phyloP scores from a whole-genome alignment of 495 filamentous ascomycete species.

The Achaetomiella virescens region DNA sequence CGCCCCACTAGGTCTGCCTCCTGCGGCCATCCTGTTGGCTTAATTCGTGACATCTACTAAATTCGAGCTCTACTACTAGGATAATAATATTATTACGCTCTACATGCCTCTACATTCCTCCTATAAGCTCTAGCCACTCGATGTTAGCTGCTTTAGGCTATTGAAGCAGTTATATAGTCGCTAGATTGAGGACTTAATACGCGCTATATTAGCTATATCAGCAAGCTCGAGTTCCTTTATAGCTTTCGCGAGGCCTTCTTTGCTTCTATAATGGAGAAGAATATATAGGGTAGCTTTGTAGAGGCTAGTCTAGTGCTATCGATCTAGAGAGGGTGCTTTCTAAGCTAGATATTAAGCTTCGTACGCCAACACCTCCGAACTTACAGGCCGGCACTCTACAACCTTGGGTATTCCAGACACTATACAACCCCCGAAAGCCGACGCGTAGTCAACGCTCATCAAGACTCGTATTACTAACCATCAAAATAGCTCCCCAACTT shows the following conservation, averaged over 20 bases:
- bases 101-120: constrained; percentile 8
- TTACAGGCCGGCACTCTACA: background rate
- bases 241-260: too few relatives aligned
- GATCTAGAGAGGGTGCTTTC: too few relatives aligned
- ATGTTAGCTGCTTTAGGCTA: background rate
- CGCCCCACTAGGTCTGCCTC: too few relatives aligned
- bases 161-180: background rate
- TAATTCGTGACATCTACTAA: too few relatives aligned
- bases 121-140: background rate
- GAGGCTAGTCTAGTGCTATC: background rate
- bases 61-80: background rate
- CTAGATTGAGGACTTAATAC: background rate
- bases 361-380: background rate
- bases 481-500: too few relatives aligned
- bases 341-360: too few relatives aligned
- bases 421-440: background rate
- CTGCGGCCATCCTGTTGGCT: too few relatives aligned
- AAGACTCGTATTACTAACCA: too few relatives aligned
- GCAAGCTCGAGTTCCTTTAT: too few relatives aligned
- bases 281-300: background rate
- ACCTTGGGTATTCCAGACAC: background rate
- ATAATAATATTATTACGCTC: constrained; percentile 26
- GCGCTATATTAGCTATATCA: background rate
- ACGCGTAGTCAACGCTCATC: too few relatives aligned
- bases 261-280: background rate